Base-by-base conservation (phyloP, 1,284 basidiomycete genomes). In the Ceratobasidium sp. region DNA sequence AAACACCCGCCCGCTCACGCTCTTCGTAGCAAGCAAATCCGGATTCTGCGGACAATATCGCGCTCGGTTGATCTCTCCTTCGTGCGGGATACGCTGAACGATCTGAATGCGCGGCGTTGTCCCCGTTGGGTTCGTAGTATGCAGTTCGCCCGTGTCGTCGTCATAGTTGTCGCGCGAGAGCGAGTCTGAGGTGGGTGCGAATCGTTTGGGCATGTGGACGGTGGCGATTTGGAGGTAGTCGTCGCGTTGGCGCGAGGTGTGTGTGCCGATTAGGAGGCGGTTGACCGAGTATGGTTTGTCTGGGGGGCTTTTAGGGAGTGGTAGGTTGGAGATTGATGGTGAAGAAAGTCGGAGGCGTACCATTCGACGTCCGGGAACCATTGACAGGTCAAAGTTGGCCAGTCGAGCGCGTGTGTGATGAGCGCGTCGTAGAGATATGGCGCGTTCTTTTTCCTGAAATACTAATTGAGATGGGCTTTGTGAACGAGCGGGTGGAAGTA, bases 1-100 rank as follows among this genome's bases (percentile, higher is more conserved):
- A 80, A 94, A 89, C 12, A 98, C 96, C 81, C 97, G 95, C 17
- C 98, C 98, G 5, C 90, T 91, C 9, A 97, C 91, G 12, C 96
- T 89, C 81, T 99, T 97, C 10, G 97, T 99, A 1, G 98, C 98
- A 80, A 99, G 95, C 81, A 99, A 85, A 85, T 99, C 96, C 6
- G 96, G 94, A 83, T 99, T 99, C 86, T 99, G 97, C 17, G 98
- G 98, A 95, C 98, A 99, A 85, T 99, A 99, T 62, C 98, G 90
- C 77, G 98, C 98, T 52, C 97, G 88, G 85, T 99, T 99, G 82
- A 99, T 96, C 85, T 99, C 98, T 68, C 96, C 96, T 10, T 91
- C 90, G 85, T 99, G 98, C 84, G 97, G 97, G 87, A 99, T 99
- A 79, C 91, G 93, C 84, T 99, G 98, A 46, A 93, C 94, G 83